These are phyloP conservation scores for Amanita pallidorosea DNA, from an alignment of 768 basidiomycete genomes.

Conservation along the genomic window DNA sequence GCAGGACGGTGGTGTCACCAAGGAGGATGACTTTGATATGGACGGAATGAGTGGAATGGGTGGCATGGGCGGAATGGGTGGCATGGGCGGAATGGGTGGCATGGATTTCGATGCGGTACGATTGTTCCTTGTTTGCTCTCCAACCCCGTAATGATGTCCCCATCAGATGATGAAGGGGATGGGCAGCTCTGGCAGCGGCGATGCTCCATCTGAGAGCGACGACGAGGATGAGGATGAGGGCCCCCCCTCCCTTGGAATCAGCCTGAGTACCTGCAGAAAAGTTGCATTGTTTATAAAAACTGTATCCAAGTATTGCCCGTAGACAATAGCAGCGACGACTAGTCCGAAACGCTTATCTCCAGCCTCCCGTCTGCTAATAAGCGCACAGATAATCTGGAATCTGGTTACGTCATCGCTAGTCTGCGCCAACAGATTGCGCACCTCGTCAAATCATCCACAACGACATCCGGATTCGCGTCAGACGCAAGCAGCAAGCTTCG, in stretches of 20 bases:
- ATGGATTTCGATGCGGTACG: constrained; percentile 52
- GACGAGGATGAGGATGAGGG: neutral
- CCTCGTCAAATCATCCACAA: constrained; percentile 61
- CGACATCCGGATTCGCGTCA: constrained; percentile 49
- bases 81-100: constrained; percentile 46
- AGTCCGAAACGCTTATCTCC: constrained; percentile 27
- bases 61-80: constrained; percentile 49
- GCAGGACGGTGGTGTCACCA: constrained; percentile 51
- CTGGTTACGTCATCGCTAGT: neutral
- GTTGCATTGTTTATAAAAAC: neutral
- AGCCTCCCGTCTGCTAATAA: constrained; percentile 36
- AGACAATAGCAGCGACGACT: too few species aligned
- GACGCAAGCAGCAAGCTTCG: constrained; percentile 39
- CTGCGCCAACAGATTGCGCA: constrained; percentile 18
- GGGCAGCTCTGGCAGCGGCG: constrained; percentile 19
- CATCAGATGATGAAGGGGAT: constrained; percentile 44
- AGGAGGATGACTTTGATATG: constrained; percentile 37
- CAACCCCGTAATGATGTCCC: neutral
- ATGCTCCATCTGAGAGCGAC: constrained; percentile 15
- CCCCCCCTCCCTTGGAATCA: neutral
- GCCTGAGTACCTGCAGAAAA: neutral
- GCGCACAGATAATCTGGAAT: constrained; percentile 30
- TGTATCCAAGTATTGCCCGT: too few species aligned
- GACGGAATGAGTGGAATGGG: constrained; percentile 48
- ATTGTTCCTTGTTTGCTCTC: neutral